Base-by-base conservation (phyloP, 805 yeast genomes). In the Cyberlindnera maritima region DNA sequence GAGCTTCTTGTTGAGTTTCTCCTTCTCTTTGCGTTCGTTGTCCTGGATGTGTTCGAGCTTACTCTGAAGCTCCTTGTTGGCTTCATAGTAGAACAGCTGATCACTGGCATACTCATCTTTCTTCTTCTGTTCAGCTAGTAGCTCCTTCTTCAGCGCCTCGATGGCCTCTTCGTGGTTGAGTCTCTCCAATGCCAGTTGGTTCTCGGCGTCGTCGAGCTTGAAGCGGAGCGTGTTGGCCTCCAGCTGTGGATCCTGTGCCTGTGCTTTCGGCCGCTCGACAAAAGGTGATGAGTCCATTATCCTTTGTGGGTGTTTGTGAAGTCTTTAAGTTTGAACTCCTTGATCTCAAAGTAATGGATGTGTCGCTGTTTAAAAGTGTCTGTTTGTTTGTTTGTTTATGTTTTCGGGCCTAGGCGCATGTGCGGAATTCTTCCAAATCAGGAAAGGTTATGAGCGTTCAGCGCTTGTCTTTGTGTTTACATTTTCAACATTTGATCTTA, bases 101-200 rank as follows among this genome's bases (percentile, higher is more conserved):
- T 64, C 68, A 4, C 69, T 56, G 28, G 55, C 46, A 2, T 51
- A 40, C 1, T 48, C 42, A 46, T 59, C 54, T 26, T 48, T 49
- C 39, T 54, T 44, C 21, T 28, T 35, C 31, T 50, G 57, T 21
- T 51, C 50, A 4, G 49, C 50, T 5, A 47, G 31, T 47, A 69
- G 40, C 37, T 60, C 52, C 32, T 56, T 49, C 46, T 62, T 57
- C n/a, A 70, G 47, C 14, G 60, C 59, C 10, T 65, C 61, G 2
- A 61, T 36, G 3, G 53, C 50, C 4, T 60, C 54, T 38, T 72
- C 74, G 36, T 57, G 59, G 4, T 61, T 57, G 1, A 72, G 39
- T 23, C 59, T 60, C 14, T 60, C 66, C 34, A 64, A 48, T 17
- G 74, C 74, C 35, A 70, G 60, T 38, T 74, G 73, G 46, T 67